Percentiles rank a stretch among this genome's conserved stretches.
Evolutionary conservation across 768 basidiomycete genomes (phyloP).

Genomic region (Russula lepida): DNA sequence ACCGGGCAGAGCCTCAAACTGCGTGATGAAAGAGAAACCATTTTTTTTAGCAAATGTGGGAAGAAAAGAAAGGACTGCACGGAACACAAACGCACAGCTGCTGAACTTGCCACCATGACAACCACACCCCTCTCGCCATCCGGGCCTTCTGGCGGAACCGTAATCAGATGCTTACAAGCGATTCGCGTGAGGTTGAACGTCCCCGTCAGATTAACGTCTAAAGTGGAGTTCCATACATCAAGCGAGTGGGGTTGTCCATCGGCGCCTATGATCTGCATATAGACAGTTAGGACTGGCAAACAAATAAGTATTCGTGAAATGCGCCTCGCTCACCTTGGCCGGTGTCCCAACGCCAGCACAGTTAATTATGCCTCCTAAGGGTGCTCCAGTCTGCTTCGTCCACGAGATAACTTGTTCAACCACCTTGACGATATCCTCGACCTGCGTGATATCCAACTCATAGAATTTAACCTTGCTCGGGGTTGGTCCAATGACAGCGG

Average conservation of each 20-base stretch:
- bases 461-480: constrained; percentile 13
- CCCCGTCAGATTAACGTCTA: constrained; percentile 50
- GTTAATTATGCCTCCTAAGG: constrained; percentile 52
- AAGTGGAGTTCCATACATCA: constrained; percentile 43
- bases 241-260: constrained; percentile 40
- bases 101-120: constrained; percentile 47
- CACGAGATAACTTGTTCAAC: constrained; percentile 24
- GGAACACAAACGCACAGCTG: constrained; percentile 29
- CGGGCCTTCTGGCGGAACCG: constrained; percentile 34
- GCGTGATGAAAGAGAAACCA: neutral
- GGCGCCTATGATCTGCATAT: constrained; percentile 40
- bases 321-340: constrained; percentile 22
- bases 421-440: constrained; percentile 24
- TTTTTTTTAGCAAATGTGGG: neutral
- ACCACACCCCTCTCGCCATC: constrained; percentile 54
- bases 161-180: constrained; percentile 42
- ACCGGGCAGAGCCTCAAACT: constrained; percentile 52
- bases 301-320: neutral
- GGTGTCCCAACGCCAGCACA: constrained; percentile 44
- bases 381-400: constrained; percentile 30
- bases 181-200: constrained; percentile 52
- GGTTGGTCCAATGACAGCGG: neutral
- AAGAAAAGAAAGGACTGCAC: neutral
- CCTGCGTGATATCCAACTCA: constrained; percentile 25
- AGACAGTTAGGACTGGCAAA: neutral